Conservation (phyloP, 805 yeast species). For the Nakazawaea anatomiae region DNA sequence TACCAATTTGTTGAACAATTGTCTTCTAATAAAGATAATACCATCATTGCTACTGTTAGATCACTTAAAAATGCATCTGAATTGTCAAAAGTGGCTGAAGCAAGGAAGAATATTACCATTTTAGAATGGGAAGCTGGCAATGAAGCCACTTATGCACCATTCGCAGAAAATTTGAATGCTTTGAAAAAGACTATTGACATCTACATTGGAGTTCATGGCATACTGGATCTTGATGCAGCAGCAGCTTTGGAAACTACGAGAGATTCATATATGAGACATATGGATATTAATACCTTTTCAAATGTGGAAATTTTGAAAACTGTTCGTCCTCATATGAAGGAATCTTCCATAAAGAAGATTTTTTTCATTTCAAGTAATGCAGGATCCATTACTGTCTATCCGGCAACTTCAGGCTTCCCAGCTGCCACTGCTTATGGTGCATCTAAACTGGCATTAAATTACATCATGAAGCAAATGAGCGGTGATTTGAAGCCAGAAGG, state of each 20-base stretch:
- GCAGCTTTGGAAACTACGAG: not conserved
- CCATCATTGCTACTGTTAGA: conserved; percentile 10
- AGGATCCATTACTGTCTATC: not conserved
- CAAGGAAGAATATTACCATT: not conserved
- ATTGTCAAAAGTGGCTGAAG: conserved; percentile 2
- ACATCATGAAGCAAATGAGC: conserved; percentile 20
- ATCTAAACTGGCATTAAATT: conserved; percentile 31
- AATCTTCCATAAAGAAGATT: not conserved
- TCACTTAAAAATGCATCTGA: conserved; percentile 10
- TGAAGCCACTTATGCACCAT: conserved; percentile 18
- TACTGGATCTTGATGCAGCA: conserved; percentile 4
- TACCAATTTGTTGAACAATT: conserved; percentile 14
- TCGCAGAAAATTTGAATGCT: conserved; percentile 8
- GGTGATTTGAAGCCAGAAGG: conserved; percentile 17
- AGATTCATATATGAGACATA: not conserved
- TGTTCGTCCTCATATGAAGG: not conserved
- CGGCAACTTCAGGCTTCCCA: conserved; percentile 5
- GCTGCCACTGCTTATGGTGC: conserved; percentile 25
- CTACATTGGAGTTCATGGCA: conserved; percentile 21
- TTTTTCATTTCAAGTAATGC: conserved; percentile 13
- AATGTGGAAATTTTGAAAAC: not conserved
- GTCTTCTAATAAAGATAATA: conserved; percentile 12
- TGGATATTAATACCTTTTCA: not conserved
- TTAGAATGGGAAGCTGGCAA: conserved; percentile 9
- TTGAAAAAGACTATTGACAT: conserved; percentile 18